These are phyloP conservation scores for Juncus effusus DNA, from an alignment of 176 grass and related monocot genomes.

Conservation along the genomic window DNA sequence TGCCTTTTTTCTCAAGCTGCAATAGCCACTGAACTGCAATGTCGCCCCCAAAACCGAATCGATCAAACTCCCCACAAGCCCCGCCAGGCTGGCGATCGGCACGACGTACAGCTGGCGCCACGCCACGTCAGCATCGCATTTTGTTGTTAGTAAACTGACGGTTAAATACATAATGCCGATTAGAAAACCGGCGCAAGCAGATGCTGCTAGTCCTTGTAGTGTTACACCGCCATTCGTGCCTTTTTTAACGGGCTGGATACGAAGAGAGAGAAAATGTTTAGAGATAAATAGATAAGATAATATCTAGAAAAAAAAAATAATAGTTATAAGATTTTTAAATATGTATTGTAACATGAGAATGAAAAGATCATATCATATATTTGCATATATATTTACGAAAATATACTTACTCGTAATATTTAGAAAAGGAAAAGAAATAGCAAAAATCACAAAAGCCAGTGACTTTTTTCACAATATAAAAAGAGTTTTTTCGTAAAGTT, in stretches of 20 bases:
- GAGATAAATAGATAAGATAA: constrained; percentile 10
- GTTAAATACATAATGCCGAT: constrained; percentile 59
- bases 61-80: constrained; percentile 80
- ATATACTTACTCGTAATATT: constrained; percentile 6
- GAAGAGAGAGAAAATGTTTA: constrained; percentile 27
- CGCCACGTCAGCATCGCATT: constrained; percentile 54
- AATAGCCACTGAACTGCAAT: constrained; percentile 88
- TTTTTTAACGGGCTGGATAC: constrained; percentile 66
- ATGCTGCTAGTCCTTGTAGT: constrained; percentile 66
- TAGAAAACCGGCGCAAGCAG: constrained; percentile 58
- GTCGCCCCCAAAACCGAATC: constrained; percentile 95
- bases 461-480: no score
- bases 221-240: constrained; percentile 91
- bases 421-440: neutral
- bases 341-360: constrained; percentile 15
- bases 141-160: constrained; percentile 60
- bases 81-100: constrained; percentile 62
- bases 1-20: constrained; percentile 87
- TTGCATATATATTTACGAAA: neutral
- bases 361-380: neutral
- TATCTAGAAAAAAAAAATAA: constrained; percentile 9
- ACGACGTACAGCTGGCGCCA: constrained; percentile 55
- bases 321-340: constrained; percentile 5
- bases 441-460: no score
- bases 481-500: no score